Evolutionary conservation across 805 yeast species (phyloP).

Genomic region (Saturnispora mendoncae): DNA sequence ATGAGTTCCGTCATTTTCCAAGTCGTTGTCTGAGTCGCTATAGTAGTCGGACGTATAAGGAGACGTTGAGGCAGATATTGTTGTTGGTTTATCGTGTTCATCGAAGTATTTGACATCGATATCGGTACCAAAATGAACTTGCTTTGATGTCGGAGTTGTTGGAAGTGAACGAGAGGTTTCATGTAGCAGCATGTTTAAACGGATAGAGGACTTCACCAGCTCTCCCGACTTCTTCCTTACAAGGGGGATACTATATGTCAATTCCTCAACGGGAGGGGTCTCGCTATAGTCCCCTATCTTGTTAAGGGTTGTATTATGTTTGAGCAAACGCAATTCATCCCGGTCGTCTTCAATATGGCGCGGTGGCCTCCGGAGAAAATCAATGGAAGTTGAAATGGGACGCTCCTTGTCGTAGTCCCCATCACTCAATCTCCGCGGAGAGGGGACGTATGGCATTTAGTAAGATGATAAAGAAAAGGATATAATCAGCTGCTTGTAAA

Average conservation of each 20-base stretch:
- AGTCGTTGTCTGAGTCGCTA: slow-evolving; percentile 22
- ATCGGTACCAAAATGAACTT: slow-evolving; percentile 78
- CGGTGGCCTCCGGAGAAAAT: slow-evolving; percentile 28
- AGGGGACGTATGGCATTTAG: slow-evolving; percentile 13
- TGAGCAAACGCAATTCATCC: slow-evolving; percentile 22
- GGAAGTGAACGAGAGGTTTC: slow-evolving; percentile 36
- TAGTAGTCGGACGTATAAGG: slow-evolving; percentile 36
- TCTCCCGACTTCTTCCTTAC: slow-evolving; percentile 88
- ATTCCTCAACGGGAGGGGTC: background rate
- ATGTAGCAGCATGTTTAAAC: slow-evolving; percentile 28
- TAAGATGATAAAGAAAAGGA: background rate
- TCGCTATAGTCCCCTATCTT: background rate
- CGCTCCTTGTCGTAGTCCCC: slow-evolving; percentile 21
- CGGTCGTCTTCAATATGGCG: slow-evolving; percentile 2
- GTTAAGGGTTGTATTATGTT: slow-evolving; percentile 22
- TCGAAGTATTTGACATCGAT: slow-evolving; percentile 67
- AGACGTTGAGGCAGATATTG: slow-evolving; percentile 60
- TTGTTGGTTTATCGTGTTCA: slow-evolving; percentile 64
- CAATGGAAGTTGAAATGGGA: slow-evolving; percentile 21
- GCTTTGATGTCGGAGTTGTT: slow-evolving; percentile 52
- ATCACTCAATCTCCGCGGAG: slow-evolving; percentile 7
- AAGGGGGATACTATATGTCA: slow-evolving; percentile 25
- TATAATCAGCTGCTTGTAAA: background rate
- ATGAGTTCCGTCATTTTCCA: slow-evolving; percentile 20
- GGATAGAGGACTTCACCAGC: slow-evolving; percentile 65